These are phyloP conservation scores for Penicillium ochrochloron DNA, from an alignment of 495 filamentous ascomycete genomes.

Conservation along the genomic window DNA sequence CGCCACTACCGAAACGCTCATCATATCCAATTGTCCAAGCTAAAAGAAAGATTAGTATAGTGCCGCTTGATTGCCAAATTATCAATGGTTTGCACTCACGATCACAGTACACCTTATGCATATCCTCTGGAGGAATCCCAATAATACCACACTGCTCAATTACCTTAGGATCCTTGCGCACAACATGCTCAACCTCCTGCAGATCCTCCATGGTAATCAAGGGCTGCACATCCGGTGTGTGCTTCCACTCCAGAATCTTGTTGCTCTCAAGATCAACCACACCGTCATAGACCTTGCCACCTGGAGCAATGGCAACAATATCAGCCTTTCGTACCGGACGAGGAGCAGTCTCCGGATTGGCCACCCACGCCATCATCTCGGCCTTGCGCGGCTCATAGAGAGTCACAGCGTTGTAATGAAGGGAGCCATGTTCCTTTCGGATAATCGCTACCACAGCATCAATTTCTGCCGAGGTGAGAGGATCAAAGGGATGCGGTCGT, in stretches of 20 bases:
- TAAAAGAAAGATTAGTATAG: constrained; percentile 31
- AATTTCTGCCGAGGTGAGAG: constrained; percentile 78
- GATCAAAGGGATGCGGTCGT: constrained; percentile 82
- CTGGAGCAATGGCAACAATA: constrained; percentile 81
- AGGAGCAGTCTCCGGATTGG: constrained; percentile 59
- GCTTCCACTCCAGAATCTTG: constrained; percentile 76
- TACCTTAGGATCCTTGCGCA: constrained; percentile 81
- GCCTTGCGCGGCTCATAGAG: constrained; percentile 86
- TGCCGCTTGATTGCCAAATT: background rate
- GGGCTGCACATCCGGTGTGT: constrained; percentile 81
- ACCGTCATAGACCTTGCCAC: constrained; percentile 83
- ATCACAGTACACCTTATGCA: constrained; percentile 92
- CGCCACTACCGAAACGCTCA: constrained; percentile 79
- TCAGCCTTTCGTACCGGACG: constrained; percentile 79
- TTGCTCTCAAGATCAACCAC: constrained; percentile 75
- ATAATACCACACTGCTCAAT: constrained; percentile 90
- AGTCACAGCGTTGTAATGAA: constrained; percentile 90
- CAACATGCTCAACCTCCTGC: constrained; percentile 81
- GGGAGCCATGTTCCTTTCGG: constrained; percentile 68
- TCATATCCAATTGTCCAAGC: constrained; percentile 98
- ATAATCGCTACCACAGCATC: constrained; percentile 72
- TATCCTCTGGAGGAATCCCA: constrained; percentile 84
- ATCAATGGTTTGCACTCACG: constrained; percentile 54
- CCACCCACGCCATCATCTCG: constrained; percentile 84
- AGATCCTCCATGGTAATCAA: constrained; percentile 96